phyloP scores from a whole-genome alignment of 768 basidiomycete genomes.

The Boletus patriciae region DNA sequence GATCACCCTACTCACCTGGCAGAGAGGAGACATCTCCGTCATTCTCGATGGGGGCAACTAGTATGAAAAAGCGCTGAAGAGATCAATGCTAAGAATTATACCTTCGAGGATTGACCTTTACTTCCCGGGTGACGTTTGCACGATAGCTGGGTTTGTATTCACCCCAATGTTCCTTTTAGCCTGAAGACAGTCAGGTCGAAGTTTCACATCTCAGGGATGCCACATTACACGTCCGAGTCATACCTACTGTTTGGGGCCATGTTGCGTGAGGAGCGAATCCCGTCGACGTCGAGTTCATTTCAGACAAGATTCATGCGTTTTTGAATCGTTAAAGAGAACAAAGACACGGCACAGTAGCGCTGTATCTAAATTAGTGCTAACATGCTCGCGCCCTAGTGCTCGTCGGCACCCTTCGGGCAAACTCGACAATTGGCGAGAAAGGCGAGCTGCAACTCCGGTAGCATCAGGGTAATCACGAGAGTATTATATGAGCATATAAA shows the following conservation, averaged over 20 bases:
- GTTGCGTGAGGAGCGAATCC: conserved; percentile 47
- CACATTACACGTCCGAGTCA: conserved; percentile 50
- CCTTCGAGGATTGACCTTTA: conserved; percentile 61
- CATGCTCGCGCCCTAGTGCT: no score
- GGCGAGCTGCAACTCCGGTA: background rate
- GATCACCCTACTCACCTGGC: conserved; percentile 49
- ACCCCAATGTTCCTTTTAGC: conserved; percentile 33
- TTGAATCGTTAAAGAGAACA: conserved; percentile 30
- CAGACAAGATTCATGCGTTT: conserved; percentile 42
- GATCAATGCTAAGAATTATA: conserved; percentile 56
- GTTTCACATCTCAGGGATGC: conserved; percentile 43
- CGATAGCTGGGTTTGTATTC: background rate
- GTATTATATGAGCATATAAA: no score
- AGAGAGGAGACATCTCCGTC: conserved; percentile 50
- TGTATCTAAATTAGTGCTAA: no score
- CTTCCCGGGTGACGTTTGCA: conserved; percentile 46
- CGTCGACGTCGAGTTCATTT: conserved; percentile 43
- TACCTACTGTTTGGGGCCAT: conserved; percentile 60
- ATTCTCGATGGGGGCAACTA: conserved; percentile 46
- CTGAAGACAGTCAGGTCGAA: conserved; percentile 56
- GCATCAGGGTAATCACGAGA: no score
- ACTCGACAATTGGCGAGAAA: no score
- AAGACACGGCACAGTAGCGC: background rate
- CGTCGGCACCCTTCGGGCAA: no score
- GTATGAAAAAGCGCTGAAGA: conserved; percentile 40